Conservation (phyloP, 202 grass and related monocot species). For the Elaeis oleifera region DNA sequence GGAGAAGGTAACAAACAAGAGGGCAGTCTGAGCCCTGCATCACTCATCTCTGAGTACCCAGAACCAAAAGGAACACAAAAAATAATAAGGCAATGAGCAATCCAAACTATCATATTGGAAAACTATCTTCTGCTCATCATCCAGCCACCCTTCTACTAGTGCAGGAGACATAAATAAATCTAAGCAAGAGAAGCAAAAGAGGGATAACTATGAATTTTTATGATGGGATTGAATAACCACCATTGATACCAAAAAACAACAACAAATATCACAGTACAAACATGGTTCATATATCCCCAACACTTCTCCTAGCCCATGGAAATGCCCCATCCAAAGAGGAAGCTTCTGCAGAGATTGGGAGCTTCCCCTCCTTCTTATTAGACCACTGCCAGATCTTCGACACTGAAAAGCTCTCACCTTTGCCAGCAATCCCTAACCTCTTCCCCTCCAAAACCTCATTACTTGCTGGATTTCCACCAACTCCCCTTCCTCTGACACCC, state of each 20-base stretch:
- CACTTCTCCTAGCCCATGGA: slow-evolving; percentile 49
- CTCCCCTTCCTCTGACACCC: slow-evolving; percentile 27
- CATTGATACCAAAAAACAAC: slow-evolving; percentile 37
- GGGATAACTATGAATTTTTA: neutral
- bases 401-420: slow-evolving; percentile 94
- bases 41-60: no score
- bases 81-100: no score
- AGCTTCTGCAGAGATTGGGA: slow-evolving; percentile 46
- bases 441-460: slow-evolving; percentile 74
- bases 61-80: no score
- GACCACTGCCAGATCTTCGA: slow-evolving; percentile 99
- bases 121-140: no score
- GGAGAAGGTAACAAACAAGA: no score
- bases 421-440: slow-evolving; percentile 55
- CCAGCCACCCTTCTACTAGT: no score
- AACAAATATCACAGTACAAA: slow-evolving; percentile 30
- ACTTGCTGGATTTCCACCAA: slow-evolving; percentile 38
- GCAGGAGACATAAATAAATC: no score
- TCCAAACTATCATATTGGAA: no score
- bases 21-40: no score
- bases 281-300: slow-evolving; percentile 34
- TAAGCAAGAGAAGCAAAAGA: slow-evolving; percentile 2
- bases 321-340: slow-evolving; percentile 44
- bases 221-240: slow-evolving; percentile 24
- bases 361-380: slow-evolving; percentile 52